Base-by-base conservation (phyloP, 176 grass and related monocot genomes). In the Carex parvula region DNA sequence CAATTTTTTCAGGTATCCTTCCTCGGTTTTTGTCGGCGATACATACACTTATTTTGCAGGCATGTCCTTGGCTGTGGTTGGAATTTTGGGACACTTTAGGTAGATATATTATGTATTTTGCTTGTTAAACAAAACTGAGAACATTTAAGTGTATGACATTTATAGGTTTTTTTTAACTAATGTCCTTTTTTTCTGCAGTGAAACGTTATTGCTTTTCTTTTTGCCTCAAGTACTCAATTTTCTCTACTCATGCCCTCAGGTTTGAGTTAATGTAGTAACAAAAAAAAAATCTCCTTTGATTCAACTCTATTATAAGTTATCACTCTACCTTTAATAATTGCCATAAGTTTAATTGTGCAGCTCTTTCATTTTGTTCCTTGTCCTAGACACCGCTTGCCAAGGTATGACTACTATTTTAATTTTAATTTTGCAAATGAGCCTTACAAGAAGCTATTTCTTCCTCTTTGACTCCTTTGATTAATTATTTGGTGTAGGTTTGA, bases 31-130 rank as follows among this genome's bases (percentile, higher is more conserved):
- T 84, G 96, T 99, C 86, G 96, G 93, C 88, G 96, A 99, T 89
- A 99, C 96, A 18, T 99, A 99, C 79, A 99, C 96, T 57, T 99
- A 99, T 85, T 99, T 99, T 90, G 93, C 96, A 84, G 96, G 96
- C 79, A 99, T 99, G 96, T 72, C 96, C 65, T 89, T 99, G 81
- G 96, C 90, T 62, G 93, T 99, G 46, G 91, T 90, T 60, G 96
- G 96, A 81, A 99, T 99, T 87, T 88, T 99, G 81, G 96, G 96
- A 5, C 96, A 99, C 90, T 99, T 95, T 87, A 99, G 96, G 96
- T 95, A 98, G 20, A 85, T 85, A 6, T 75, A 12, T 32, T 79
- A 41, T 64, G 37, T 64, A 42, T 81, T 85, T 16, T 73, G 24
- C 70, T 66, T 58, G 20, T 84, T 88, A 48, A 73, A 76, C 10